Evolutionary conservation across 2,329 filamentous ascomycete genomes (phyloP).

Genomic region (Clarireedia monteithiana): DNA sequence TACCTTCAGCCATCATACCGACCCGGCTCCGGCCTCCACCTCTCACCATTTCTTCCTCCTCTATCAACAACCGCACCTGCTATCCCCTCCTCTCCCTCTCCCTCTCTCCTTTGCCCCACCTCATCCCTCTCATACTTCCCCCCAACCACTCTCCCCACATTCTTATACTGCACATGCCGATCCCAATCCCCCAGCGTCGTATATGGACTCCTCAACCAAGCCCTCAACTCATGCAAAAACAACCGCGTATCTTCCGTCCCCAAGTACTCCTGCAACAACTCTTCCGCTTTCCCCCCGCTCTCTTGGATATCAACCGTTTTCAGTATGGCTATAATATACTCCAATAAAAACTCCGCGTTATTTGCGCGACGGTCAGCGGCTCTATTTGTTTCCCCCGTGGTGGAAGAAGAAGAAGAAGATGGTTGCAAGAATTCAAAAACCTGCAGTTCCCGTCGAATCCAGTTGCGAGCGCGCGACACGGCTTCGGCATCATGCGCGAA

Average conservation of each 20-base stretch:
- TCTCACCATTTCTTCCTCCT: too few relatives aligned
- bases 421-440: slow-evolving; percentile 67
- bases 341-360: slow-evolving; percentile 77
- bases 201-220: slow-evolving; percentile 78
- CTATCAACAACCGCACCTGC: too few relatives aligned
- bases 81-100: background rate
- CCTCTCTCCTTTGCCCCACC: background rate
- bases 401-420: slow-evolving; percentile 1
- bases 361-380: slow-evolving; percentile 41
- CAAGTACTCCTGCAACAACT: slow-evolving; percentile 70
- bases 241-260: slow-evolving; percentile 64
- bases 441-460: slow-evolving; percentile 74
- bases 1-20: too few relatives aligned
- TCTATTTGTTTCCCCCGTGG: background rate
- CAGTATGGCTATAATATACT: slow-evolving; percentile 78
- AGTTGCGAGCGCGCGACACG: slow-evolving; percentile 68
- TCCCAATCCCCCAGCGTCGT: slow-evolving; percentile 71
- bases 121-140: background rate
- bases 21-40: too few relatives aligned
- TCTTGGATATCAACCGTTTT: slow-evolving; percentile 77
- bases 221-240: slow-evolving; percentile 77
- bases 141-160: background rate
- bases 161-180: slow-evolving; percentile 28
- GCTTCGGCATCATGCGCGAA: slow-evolving; percentile 60
- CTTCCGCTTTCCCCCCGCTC: slow-evolving; percentile 69